phyloP scores from a whole-genome alignment of 805 yeast genomes.

The Osmozyma mogii region DNA sequence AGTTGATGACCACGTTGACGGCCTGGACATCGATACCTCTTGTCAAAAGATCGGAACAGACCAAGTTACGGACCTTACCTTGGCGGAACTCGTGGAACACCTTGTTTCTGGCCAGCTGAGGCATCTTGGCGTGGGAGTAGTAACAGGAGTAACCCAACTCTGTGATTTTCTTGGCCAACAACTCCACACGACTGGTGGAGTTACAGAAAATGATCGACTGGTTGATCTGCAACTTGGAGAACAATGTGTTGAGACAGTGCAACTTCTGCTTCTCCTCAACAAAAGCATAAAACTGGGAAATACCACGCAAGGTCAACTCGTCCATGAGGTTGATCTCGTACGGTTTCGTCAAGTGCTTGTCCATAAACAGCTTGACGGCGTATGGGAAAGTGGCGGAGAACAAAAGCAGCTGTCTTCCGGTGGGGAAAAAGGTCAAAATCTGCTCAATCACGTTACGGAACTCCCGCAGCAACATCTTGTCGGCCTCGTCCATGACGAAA shows the following conservation, averaged over 20 bases:
- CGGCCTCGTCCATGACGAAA: constrained; percentile 98
- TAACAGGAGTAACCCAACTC: constrained; percentile 95
- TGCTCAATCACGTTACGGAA: constrained; percentile 83
- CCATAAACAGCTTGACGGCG: constrained; percentile 89
- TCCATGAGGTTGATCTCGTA: constrained; percentile 97
- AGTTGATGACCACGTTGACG: constrained; percentile 94
- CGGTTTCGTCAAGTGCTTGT: constrained; percentile 80
- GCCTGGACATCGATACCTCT: constrained; percentile 99
- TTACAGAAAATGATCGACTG: constrained; percentile 97
- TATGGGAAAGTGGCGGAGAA: constrained; percentile 96
- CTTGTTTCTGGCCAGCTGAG: constrained; percentile 92
- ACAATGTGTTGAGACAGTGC: constrained; percentile 91
- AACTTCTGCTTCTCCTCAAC: constrained; percentile 95
- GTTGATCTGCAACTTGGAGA: constrained; percentile 89
- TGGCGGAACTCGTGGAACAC: constrained; percentile 98
- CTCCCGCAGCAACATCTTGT: constrained; percentile 88
- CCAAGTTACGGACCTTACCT: constrained; percentile 94
- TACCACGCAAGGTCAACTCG: constrained; percentile 91
- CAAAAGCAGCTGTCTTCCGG: constrained; percentile 63
- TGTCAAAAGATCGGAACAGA: constrained; percentile 91
- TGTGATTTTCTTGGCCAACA: constrained; percentile 90
- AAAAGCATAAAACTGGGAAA: constrained; percentile 96
- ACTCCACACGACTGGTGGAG: constrained; percentile 92
- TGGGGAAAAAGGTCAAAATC: constrained; percentile 73
- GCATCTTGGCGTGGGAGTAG: constrained; percentile 96